These are phyloP conservation scores for Penicillium salamii DNA, from an alignment of 495 filamentous ascomycete species.

Conservation along the genomic window DNA sequence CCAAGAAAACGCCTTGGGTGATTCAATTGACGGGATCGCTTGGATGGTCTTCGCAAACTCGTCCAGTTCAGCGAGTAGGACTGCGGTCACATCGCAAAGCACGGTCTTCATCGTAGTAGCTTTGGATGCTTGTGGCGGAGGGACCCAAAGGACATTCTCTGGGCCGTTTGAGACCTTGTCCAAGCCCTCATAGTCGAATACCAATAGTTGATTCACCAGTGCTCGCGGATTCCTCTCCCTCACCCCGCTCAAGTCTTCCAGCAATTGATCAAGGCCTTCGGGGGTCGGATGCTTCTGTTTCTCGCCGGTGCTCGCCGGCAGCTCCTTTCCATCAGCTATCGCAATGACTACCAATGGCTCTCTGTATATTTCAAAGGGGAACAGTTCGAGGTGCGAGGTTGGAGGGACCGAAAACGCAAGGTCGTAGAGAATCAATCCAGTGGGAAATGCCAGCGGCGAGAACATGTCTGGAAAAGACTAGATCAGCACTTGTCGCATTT, in stretches of 20 bases:
- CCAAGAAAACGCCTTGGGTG: conserved; percentile 56
- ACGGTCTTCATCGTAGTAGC: conserved; percentile 92
- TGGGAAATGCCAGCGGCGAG: conserved; percentile 87
- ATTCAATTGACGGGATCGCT: conserved; percentile 73
- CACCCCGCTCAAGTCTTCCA: conserved; percentile 56
- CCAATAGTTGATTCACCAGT: conserved; percentile 71
- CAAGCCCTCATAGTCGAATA: conserved; percentile 66
- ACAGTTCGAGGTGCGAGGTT: conserved; percentile 70
- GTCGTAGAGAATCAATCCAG: conserved; percentile 86
- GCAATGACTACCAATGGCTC: conserved; percentile 79
- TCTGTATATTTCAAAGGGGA: conserved; percentile 81
- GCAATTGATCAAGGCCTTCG: conserved; percentile 57
- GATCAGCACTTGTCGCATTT: conserved; percentile 23
- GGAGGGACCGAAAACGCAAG: conserved; percentile 76
- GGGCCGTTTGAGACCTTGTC: conserved; percentile 42
- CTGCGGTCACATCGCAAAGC: conserved; percentile 85
- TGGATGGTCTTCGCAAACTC: conserved; percentile 83
- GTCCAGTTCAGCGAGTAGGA: conserved; percentile 83
- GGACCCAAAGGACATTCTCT: conserved; percentile 63
- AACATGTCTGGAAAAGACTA: conserved; percentile 72
- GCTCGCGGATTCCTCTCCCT: conserved; percentile 68
- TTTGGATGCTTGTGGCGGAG: conserved; percentile 65
- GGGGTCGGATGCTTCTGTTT: conserved; percentile 30
- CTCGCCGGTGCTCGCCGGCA: conserved; percentile 38
- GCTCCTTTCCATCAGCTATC: conserved; percentile 68